Evolutionary conservation across 257 asterid species (phyloP), one percentile per base, ranked within the genome.

Genomic region (Nemophila menziesii): DNA sequence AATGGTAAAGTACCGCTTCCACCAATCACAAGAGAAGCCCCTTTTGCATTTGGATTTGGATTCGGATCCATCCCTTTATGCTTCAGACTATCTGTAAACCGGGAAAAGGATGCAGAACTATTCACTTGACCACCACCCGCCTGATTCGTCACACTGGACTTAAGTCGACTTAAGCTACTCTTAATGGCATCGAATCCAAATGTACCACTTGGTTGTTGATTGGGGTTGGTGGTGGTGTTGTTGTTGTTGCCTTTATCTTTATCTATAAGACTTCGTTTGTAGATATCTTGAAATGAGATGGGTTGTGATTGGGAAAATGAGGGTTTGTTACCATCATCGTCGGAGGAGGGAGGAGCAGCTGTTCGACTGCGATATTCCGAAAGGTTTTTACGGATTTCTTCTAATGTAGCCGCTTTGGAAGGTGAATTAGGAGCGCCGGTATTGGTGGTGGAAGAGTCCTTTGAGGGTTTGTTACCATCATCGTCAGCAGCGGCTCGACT

Each of bases 261-360:
- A 22, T 66, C 4, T 14, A 15, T 10, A 16, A 40, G 24, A 16
- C 29, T 63, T 20, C 50, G 55, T 41, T 63, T 46, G 52, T 51
- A 80, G n/a, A 80, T 27, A 15, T 62, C 68, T 16, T 33, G 50
- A 21, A 77, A 11, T 19, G 75, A 69, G 11, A 52, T 0, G 33
- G 15, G 23, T 18, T 24, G 44, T 8, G 39, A 3, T 5, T 26
- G 5, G 36, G 36, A 53, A 21, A 48, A 9, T 11, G 5, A 15
- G 0, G 66, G 2, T 0, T 62, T 6, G 0, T 41, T 33, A 5
- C 22, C 1, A 6, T 5, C 3, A 41, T 57, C 16, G 9, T 3
- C 22, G 8, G 60, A 39, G 9, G 61, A 19, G 68, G 2, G 65
- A 14, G 56, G 42, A 5, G 57, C 50, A 5, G 38, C 57, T 14